Evolutionary conservation across 129 eudicot genomes (phyloP).

Genomic region (Tagetes erecta): DNA sequence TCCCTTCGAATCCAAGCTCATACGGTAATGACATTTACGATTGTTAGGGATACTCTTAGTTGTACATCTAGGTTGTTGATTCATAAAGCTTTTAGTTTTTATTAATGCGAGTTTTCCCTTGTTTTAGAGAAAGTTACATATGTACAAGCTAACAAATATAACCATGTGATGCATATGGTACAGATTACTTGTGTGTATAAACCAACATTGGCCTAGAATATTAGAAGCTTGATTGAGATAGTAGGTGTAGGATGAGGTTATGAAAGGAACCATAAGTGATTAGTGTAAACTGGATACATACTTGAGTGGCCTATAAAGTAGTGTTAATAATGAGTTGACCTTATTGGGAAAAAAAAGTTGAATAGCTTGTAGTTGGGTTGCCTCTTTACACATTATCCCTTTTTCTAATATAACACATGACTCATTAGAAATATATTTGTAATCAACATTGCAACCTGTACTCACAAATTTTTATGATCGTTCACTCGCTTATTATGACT

Average conservation of each 20-base stretch:
- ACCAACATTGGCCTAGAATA: not conserved
- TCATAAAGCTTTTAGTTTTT: not conserved
- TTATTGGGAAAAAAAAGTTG: not conserved
- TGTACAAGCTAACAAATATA: not conserved
- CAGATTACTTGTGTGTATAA: not conserved
- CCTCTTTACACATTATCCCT: not conserved
- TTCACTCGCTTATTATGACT: conserved; percentile 1
- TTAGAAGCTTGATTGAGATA: not conserved
- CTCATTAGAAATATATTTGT: not conserved
- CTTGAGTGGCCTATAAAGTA: conserved; percentile 1
- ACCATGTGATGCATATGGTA: not conserved
- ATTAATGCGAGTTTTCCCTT: not conserved
- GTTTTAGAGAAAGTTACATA: not conserved
- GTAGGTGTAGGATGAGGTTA: not conserved
- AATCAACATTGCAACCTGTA: not conserved
- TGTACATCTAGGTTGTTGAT: conserved; percentile 4
- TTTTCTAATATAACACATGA: not conserved
- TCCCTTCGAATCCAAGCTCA: conserved; percentile 80
- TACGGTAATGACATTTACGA: conserved; percentile 37
- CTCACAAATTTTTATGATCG: conserved; percentile 3
- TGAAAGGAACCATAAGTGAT: not conserved
- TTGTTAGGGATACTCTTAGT: not conserved
- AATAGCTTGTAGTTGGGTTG: conserved; percentile 1
- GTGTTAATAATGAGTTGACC: not conserved
- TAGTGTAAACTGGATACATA: not conserved